phyloP scores from a whole-genome alignment of 805 yeast genomes.

The Candida gorgasii region DNA sequence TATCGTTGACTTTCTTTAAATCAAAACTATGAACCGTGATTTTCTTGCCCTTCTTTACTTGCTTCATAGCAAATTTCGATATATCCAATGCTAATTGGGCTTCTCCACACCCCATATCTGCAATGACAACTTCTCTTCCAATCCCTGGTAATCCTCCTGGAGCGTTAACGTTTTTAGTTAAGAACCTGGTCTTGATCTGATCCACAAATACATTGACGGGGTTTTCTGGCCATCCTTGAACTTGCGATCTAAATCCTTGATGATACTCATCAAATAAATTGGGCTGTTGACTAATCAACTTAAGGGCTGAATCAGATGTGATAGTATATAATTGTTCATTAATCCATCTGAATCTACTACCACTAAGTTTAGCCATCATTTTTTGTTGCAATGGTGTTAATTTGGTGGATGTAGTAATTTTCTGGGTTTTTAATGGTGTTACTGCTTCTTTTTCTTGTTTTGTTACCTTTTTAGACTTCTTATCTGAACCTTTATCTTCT shows the following conservation, averaged over 20 bases:
- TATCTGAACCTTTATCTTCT: slow-evolving; percentile 12
- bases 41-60: slow-evolving; percentile 27
- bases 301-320: slow-evolving; percentile 72
- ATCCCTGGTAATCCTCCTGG: slow-evolving; percentile 95
- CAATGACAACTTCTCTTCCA: slow-evolving; percentile 66
- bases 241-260: slow-evolving; percentile 92
- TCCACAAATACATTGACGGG: slow-evolving; percentile 91
- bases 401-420: slow-evolving; percentile 24
- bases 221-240: slow-evolving; percentile 96
- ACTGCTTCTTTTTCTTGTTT: not conserved
- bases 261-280: slow-evolving; percentile 91
- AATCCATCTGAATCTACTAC: slow-evolving; percentile 97
- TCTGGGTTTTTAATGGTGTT: slow-evolving; percentile 6
- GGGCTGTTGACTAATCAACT: slow-evolving; percentile 77
- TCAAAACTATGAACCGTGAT: slow-evolving; percentile 86
- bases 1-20: slow-evolving; percentile 80
- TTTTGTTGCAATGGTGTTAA: slow-evolving; percentile 89
- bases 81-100: slow-evolving; percentile 81
- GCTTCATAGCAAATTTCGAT: slow-evolving; percentile 48
- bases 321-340: slow-evolving; percentile 95
- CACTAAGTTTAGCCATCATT: slow-evolving; percentile 92
- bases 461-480: slow-evolving; percentile 13
- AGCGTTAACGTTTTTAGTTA: slow-evolving; percentile 74
- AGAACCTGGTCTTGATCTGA: slow-evolving; percentile 60
- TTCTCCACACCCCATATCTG: slow-evolving; percentile 99